Evolutionary conservation across 2,329 filamentous ascomycete species (phyloP).

Genomic region (Rhytidhysteron rufulum): DNA sequence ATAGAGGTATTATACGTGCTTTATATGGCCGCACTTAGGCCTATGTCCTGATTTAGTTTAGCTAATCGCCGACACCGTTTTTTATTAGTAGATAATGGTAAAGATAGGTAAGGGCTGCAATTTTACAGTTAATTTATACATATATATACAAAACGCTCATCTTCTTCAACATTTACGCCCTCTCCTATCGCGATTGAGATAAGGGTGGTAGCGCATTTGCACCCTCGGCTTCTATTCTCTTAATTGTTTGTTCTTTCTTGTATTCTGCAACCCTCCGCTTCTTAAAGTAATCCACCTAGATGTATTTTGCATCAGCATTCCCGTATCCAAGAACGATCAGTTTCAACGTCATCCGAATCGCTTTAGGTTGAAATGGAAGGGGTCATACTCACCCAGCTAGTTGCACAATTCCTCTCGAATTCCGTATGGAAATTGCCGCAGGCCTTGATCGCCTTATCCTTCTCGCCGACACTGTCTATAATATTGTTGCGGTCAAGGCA

Average conservation of each 20-base stretch:
- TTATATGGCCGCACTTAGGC: no score
- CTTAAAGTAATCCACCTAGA: slow-evolving; percentile 93
- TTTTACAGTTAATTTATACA: no score
- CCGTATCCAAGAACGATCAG: not conserved
- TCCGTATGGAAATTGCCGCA: slow-evolving; percentile 59
- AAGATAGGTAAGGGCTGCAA: no score
- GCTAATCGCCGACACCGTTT: no score
- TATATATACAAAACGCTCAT: no score
- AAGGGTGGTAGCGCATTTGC: slow-evolving; percentile 30
- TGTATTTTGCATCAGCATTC: slow-evolving; percentile 2
- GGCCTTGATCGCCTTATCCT: slow-evolving; percentile 49
- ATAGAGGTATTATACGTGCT: no score
- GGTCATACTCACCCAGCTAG: slow-evolving; percentile 71
- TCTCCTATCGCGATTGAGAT: not conserved
- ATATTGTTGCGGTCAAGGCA: slow-evolving; percentile 83
- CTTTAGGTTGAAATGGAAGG: not conserved
- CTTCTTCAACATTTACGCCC: no score
- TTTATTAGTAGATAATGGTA: no score
- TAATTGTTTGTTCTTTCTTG: no score
- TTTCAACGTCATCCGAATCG: not conserved
- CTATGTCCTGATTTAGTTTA: no score
- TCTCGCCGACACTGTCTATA: slow-evolving; percentile 64
- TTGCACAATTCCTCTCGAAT: slow-evolving; percentile 83
- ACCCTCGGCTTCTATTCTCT: slow-evolving; percentile 41
- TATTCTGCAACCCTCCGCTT: slow-evolving; percentile 90